Base-by-base conservation (phyloP, 805 yeast species). In the Ogataea polymorpha region DNA sequence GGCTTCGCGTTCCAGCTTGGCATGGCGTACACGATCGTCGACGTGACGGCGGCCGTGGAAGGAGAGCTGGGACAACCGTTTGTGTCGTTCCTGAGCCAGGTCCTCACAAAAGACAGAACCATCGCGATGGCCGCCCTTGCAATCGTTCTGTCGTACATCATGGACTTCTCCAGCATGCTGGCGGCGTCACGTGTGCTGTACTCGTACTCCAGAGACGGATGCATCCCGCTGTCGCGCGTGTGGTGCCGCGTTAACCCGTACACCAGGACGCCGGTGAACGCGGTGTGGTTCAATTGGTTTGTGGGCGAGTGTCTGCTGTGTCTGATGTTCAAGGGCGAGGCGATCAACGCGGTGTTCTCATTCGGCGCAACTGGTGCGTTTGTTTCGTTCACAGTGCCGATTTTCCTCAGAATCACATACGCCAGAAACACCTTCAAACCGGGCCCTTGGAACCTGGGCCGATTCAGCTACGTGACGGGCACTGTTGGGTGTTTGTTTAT, bases 331-430 rank as follows among this genome's bases (percentile, higher is more conserved):
- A 84, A 84, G 28, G 79, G 76, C 44, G 69, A 73, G 15, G 83
- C 87, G 35, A 77, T 81, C 49, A 80, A 74, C 23, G 88, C 88
- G 31, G 79, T 80, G 45, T 82, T 82, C 64, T 79, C 86, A 2
- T 84, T 82, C 35, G 86, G 86, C 37, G 87, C 86, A 32, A 80
- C 81, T 53, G 75, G 83, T 11, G 77, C 83, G 0, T 80, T 80
- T 53, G 71, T 81, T 43, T 80, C 87, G 3, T 82, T 81, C 62
- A 70, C 77, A n/a, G 65, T 77, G 50, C 88, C 88, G 10, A 76
- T 80, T 14, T 53, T 77, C 7, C 68, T 81, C 43, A 75, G 79
- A 55, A 73, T 78, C 51, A 74, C 82, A 5, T 75, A 72, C 52
- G 72, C 80, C 3, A 62, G 74, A 42, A 63, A 71, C 27, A 61